These are phyloP conservation scores for Friedmanniomyces endolithicus DNA, from an alignment of 495 filamentous ascomycete genomes.

Conservation along the genomic window DNA sequence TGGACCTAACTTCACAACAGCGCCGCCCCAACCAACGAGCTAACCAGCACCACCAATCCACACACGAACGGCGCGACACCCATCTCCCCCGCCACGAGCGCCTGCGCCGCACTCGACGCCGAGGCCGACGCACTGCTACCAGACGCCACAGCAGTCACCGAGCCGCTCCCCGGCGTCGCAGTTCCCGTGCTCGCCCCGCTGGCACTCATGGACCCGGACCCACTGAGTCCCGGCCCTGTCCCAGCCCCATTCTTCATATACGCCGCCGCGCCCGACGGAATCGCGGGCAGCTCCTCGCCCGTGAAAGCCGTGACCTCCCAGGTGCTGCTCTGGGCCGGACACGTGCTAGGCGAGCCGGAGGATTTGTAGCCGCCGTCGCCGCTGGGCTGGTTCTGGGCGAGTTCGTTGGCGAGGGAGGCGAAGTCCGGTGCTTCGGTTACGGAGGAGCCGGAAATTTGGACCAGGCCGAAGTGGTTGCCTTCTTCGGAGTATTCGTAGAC, in stretches of 20 bases:
- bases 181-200: slow-evolving; percentile 49
- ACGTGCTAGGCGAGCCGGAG: slow-evolving; percentile 49
- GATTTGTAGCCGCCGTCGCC: slow-evolving; percentile 69
- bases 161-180: slow-evolving; percentile 51
- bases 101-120: slow-evolving; percentile 8
- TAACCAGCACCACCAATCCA: slow-evolving; percentile 27
- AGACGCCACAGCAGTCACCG: slow-evolving; percentile 34
- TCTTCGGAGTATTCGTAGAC: slow-evolving; percentile 92
- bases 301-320: slow-evolving; percentile 57
- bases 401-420: slow-evolving; percentile 50
- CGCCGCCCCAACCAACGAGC: slow-evolving; percentile 52
- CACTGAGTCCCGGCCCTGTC: slow-evolving; percentile 54
- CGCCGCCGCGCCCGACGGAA: slow-evolving; percentile 55
- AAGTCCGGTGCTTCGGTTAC: slow-evolving; percentile 53
- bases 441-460: slow-evolving; percentile 46
- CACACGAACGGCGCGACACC: slow-evolving; percentile 24
- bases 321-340: slow-evolving; percentile 53
- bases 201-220: slow-evolving; percentile 59
- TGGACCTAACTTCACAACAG: slow-evolving; percentile 35
- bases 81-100: slow-evolving; percentile 13
- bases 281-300: slow-evolving; percentile 54
- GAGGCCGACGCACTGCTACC: slow-evolving; percentile 14
- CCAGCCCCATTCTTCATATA: slow-evolving; percentile 67
- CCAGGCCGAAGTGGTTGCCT: slow-evolving; percentile 63
- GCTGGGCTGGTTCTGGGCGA: slow-evolving; percentile 50